Conservation (phyloP, 345 rosid genomes). For the Pugionium cornutum region DNA sequence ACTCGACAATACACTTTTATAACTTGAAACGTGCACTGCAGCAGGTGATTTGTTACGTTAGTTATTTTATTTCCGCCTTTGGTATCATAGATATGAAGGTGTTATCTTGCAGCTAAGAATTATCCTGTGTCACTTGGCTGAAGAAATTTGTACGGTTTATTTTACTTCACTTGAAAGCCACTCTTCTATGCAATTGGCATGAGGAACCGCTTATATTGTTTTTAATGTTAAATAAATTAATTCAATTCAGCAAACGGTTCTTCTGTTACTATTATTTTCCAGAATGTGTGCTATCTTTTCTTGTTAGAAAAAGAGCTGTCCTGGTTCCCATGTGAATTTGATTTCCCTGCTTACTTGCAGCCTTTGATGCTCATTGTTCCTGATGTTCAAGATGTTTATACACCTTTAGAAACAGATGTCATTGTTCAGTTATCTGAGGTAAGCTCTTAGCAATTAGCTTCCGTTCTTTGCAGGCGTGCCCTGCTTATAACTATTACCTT, state of each 20-base stretch:
- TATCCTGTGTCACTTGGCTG: slow-evolving; percentile 9
- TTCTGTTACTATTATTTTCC: slow-evolving; percentile 5
- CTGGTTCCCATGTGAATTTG: slow-evolving; percentile 15
- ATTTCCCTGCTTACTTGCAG: slow-evolving; percentile 50
- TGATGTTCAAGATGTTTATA: slow-evolving; percentile 94
- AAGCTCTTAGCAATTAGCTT: slow-evolving; percentile 33
- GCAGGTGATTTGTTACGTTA: slow-evolving; percentile 53
- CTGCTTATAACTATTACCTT: background rate
- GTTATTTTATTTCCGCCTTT: slow-evolving; percentile 6
- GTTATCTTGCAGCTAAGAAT: slow-evolving; percentile 12
- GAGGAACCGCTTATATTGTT: background rate
- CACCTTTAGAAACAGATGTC: slow-evolving; percentile 90
- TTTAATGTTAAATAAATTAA: too few species aligned
- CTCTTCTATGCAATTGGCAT: slow-evolving; percentile 1
- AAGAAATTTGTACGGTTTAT: slow-evolving; percentile 3
- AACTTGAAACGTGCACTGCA: slow-evolving; percentile 94
- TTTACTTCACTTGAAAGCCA: slow-evolving; percentile 19
- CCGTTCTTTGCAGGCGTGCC: slow-evolving; percentile 2
- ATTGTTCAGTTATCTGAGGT: slow-evolving; percentile 94
- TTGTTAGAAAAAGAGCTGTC: background rate
- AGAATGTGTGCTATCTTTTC: slow-evolving; percentile 13
- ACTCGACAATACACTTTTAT: slow-evolving; percentile 92
- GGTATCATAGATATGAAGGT: too few species aligned
- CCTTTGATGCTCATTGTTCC: slow-evolving; percentile 99
- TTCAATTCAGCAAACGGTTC: background rate